phyloP scores from a whole-genome alignment of 2,329 filamentous ascomycete species.

The Xylariaceae sp. region DNA sequence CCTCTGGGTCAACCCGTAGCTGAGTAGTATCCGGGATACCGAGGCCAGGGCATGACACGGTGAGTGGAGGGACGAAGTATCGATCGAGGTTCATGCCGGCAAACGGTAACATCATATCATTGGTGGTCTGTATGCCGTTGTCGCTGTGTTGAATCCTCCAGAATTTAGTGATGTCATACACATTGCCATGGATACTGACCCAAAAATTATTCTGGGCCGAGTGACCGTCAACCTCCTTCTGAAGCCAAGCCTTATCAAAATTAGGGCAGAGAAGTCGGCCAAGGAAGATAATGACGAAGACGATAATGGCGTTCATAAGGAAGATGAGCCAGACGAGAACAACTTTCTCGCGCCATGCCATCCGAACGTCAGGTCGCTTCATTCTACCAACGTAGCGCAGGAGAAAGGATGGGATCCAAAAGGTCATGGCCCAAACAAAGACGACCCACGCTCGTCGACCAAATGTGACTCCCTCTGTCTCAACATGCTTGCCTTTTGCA shows the following conservation, averaged over 20 bases:
- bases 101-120: constrained; percentile 74
- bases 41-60: constrained; percentile 73
- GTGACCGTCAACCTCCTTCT: constrained; percentile 73
- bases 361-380: constrained; percentile 94
- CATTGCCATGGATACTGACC: constrained; percentile 84
- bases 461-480: constrained; percentile 68
- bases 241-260: constrained; percentile 86
- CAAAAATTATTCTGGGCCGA: constrained; percentile 78
- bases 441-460: constrained; percentile 79
- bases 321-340: constrained; percentile 82
- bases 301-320: constrained; percentile 78
- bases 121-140: constrained; percentile 64
- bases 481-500: constrained; percentile 77
- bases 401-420: constrained; percentile 89
- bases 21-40: constrained; percentile 63
- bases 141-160: constrained; percentile 88
- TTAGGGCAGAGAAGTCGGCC: constrained; percentile 88
- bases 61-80: constrained; percentile 86
- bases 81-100: constrained; percentile 79
- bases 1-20: constrained; percentile 50
- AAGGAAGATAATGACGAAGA: constrained; percentile 93
- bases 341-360: constrained; percentile 97
- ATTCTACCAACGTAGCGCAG: constrained; percentile 87
- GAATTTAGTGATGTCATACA: constrained; percentile 92
- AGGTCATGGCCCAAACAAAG: constrained; percentile 86